Conservation (phyloP, 2,329 filamentous ascomycete genomes). For the Zymoseptoria passerinii region DNA sequence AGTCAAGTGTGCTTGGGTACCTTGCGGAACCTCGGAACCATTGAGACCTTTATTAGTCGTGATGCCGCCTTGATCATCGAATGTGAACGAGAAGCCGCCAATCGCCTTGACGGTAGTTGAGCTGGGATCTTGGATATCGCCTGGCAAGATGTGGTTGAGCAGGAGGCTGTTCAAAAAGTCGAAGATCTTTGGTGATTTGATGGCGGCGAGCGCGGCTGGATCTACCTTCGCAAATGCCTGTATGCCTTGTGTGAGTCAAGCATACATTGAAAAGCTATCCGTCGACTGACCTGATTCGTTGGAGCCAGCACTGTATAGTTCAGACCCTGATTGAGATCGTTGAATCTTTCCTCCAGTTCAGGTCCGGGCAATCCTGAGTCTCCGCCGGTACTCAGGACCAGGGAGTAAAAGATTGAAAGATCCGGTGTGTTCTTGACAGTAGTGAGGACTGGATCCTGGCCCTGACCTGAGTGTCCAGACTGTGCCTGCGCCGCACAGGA, state of each 20-base stretch:
- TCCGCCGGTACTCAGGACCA: constrained; percentile 10
- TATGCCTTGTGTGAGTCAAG: neutral
- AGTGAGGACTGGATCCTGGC: constrained; percentile 4
- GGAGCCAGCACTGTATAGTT: constrained; percentile 12
- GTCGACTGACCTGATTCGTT: constrained; percentile 8
- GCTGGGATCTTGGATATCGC: constrained; percentile 1
- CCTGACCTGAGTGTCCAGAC: neutral
- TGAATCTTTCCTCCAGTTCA: constrained; percentile 13
- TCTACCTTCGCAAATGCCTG: constrained; percentile 7
- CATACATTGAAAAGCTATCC: neutral
- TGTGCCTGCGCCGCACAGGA: neutral
- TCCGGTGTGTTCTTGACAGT: constrained; percentile 6
- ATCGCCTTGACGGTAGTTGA: neutral
- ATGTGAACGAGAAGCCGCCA: constrained; percentile 7
- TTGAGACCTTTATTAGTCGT: constrained; percentile 8
- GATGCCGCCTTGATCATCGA: constrained; percentile 4
- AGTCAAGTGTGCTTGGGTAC: constrained; percentile 4
- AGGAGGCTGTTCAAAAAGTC: constrained; percentile 9
- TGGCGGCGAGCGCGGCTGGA: neutral
- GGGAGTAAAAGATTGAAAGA: constrained; percentile 6
- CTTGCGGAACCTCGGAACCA: neutral
- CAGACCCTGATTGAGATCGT: constrained; percentile 3
- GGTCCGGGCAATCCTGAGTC: constrained; percentile 8
- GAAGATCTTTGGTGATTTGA: constrained; percentile 6
- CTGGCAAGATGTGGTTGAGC: constrained; percentile 8